phyloP scores from a whole-genome alignment of 2,329 filamentous ascomycete genomes.

The Aspergillus niger region DNA sequence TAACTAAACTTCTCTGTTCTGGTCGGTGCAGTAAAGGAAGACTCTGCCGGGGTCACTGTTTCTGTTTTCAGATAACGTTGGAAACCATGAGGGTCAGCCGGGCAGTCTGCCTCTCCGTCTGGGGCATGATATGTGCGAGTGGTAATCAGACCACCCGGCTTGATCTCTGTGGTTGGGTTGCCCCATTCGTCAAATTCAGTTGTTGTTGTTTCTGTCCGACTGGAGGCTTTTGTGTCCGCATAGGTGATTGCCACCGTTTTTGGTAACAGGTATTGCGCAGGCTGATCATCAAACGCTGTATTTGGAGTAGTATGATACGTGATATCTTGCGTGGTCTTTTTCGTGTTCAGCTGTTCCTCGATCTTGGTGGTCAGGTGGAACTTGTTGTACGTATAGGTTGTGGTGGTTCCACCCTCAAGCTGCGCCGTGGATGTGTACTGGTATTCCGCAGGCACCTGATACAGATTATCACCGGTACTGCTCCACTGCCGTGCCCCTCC shows the following conservation, averaged over 20 bases:
- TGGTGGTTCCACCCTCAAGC: neutral
- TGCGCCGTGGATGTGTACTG: neutral
- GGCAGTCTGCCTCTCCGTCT: neutral
- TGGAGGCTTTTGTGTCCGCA: neutral
- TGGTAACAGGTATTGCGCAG: neutral
- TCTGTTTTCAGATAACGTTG: neutral
- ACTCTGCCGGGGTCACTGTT: neutral
- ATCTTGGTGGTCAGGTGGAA: neutral
- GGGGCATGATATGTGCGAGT: neutral
- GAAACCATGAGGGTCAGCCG: neutral
- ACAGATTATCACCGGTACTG: neutral
- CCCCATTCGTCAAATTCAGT: neutral
- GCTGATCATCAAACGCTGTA: neutral
- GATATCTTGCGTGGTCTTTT: neutral
- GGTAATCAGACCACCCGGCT: neutral
- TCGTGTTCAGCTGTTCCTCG: neutral
- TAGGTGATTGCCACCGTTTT: neutral
- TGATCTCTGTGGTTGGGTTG: neutral
- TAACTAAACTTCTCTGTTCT: neutral
- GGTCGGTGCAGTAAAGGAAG: neutral
- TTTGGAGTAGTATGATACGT: neutral
- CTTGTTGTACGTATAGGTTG: neutral
- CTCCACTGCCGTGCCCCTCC: neutral
- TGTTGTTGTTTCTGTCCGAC: neutral
- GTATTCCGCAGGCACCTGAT: neutral